These are phyloP conservation scores for Pyricularia sp. DNA, from an alignment of 2,329 filamentous ascomycete genomes.

Conservation along the genomic window DNA sequence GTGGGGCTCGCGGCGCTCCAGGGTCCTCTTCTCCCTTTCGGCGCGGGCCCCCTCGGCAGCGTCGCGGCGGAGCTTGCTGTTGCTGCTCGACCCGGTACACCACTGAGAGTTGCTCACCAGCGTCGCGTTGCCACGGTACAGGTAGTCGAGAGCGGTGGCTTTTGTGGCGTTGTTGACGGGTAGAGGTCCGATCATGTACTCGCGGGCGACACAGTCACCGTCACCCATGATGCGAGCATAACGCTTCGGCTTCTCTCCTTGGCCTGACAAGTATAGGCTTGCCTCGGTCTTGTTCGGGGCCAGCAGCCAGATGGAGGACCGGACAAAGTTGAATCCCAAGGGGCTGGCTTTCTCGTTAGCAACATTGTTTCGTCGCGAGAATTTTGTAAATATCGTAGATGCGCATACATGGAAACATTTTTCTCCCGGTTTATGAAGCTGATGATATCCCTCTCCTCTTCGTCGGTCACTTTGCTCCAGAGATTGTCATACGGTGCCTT, in stretches of 20 bases:
- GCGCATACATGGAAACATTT: not conserved
- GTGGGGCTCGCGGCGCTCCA: not conserved
- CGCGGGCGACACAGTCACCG: slow-evolving; percentile 10
- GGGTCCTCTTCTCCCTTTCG: not conserved
- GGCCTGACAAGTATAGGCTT: not conserved
- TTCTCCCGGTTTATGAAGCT: not conserved
- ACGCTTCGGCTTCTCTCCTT: not conserved
- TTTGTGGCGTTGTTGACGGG: slow-evolving; percentile 28
- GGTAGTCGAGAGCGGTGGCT: slow-evolving; percentile 28
- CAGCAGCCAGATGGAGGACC: not conserved
- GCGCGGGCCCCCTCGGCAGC: not conserved
- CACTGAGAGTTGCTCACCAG: not conserved
- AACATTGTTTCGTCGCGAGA: not conserved
- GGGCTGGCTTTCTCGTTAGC: not conserved
- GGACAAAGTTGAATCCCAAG: not conserved
- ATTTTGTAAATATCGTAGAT: no score
- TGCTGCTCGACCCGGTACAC: not conserved
- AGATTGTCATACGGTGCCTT: slow-evolving; percentile 2
- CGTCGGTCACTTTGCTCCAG: not conserved
- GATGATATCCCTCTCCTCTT: not conserved
- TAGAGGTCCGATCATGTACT: slow-evolving; percentile 40
- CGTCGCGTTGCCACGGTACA: slow-evolving; percentile 16
- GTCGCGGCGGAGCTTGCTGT: not conserved
- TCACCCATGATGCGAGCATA: not conserved
- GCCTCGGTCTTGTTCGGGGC: slow-evolving; percentile 2